Evolutionary conservation across 805 yeast species (phyloP).

Genomic region (Suhomyces sp.): DNA sequence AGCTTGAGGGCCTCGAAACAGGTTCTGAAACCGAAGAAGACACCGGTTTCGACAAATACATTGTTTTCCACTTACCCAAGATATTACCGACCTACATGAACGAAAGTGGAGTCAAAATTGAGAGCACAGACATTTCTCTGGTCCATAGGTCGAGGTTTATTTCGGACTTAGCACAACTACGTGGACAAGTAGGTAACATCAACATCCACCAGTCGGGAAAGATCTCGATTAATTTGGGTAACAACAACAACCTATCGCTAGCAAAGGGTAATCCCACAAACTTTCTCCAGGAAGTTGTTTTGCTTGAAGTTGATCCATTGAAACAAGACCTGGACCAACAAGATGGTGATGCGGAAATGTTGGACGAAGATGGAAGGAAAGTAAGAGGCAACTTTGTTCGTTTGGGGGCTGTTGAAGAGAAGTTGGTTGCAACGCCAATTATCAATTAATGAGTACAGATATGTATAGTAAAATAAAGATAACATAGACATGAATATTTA

Average conservation of each 20-base stretch:
- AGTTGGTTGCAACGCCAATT: slow-evolving; percentile 59
- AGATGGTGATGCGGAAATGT: slow-evolving; percentile 29
- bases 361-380: slow-evolving; percentile 20
- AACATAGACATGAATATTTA: background rate
- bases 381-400: slow-evolving; percentile 32
- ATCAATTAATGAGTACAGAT: slow-evolving; percentile 6
- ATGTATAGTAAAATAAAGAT: slow-evolving; percentile 1
- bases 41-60: slow-evolving; percentile 17
- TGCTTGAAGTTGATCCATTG: slow-evolving; percentile 42
- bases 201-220: slow-evolving; percentile 84
- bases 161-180: slow-evolving; percentile 7
- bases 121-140: slow-evolving; percentile 2
- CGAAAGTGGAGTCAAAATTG: slow-evolving; percentile 7
- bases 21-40: slow-evolving; percentile 8
- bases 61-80: slow-evolving; percentile 51
- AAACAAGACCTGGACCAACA: too few species aligned
- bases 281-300: slow-evolving; percentile 71
- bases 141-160: slow-evolving; percentile 2
- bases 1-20: slow-evolving; percentile 21
- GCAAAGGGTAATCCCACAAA: slow-evolving; percentile 67
- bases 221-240: slow-evolving; percentile 71
- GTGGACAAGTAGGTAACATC: slow-evolving; percentile 70
- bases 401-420: slow-evolving; percentile 56
- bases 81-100: slow-evolving; percentile 39
- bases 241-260: slow-evolving; percentile 60